phyloP scores from a whole-genome alignment of 768 basidiomycete genomes.

The Calocera cornea region DNA sequence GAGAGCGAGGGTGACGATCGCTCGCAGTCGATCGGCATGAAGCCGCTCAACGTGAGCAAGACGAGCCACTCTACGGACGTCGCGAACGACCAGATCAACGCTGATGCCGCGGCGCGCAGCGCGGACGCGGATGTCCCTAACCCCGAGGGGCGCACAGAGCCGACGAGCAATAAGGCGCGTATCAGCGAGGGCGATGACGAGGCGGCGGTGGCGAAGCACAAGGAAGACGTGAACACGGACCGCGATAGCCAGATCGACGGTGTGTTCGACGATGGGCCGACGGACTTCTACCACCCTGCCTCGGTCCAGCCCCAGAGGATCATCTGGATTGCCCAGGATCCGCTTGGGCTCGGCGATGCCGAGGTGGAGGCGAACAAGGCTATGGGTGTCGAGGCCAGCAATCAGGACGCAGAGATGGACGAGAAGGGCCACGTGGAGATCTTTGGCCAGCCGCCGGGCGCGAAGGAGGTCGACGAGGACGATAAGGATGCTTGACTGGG shows the following conservation, averaged over 20 bases:
- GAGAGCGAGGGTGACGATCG: slow-evolving; percentile 4
- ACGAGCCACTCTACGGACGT: background rate
- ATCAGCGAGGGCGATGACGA: background rate
- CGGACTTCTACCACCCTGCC: slow-evolving; percentile 74
- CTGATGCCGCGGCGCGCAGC: background rate
- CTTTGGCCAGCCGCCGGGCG: slow-evolving; percentile 12
- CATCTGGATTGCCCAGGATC: slow-evolving; percentile 76
- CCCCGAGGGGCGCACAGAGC: background rate
- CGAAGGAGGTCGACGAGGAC: slow-evolving; percentile 8
- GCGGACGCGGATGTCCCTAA: background rate
- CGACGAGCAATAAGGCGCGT: background rate
- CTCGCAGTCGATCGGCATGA: background rate
- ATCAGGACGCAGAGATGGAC: slow-evolving; percentile 43
- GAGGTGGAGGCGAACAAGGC: slow-evolving; percentile 46
- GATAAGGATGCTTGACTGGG: background rate
- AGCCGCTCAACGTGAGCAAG: background rate
- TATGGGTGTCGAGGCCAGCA: slow-evolving; percentile 39
- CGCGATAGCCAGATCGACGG: background rate
- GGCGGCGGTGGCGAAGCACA: background rate
- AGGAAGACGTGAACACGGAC: background rate
- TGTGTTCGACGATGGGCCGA: background rate
- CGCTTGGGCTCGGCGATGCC: slow-evolving; percentile 44
- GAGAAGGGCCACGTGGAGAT: slow-evolving; percentile 48
- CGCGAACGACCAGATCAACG: background rate
- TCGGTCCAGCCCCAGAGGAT: slow-evolving; percentile 53